Percentiles rank a stretch among this genome's conserved stretches.
Conservation (phyloP, 345 rosid genomes). For the Corchorus capsularis region DNA sequence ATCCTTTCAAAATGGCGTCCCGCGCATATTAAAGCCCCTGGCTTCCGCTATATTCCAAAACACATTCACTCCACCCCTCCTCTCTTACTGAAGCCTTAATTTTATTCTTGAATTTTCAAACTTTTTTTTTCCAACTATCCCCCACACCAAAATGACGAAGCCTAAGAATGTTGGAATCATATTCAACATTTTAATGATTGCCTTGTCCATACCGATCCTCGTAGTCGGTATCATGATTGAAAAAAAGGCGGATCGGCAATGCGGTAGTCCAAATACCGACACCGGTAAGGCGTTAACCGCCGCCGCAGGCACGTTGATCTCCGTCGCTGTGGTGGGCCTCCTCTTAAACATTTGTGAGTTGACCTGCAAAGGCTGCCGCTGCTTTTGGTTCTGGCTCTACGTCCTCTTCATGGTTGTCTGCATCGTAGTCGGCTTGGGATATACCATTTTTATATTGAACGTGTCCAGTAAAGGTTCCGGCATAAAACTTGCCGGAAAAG, state of each 20-base stretch:
- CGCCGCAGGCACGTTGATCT: constrained; percentile 64
- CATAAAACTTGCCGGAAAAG: constrained; percentile 44
- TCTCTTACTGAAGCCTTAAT: not conserved
- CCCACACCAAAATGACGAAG: not conserved
- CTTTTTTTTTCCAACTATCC: not conserved
- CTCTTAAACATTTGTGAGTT: constrained; percentile 25
- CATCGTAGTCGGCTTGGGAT: constrained; percentile 51
- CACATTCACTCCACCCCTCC: not conserved
- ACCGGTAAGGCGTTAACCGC: constrained; percentile 55
- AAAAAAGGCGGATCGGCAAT: constrained; percentile 48
- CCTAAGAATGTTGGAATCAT: constrained; percentile 39
- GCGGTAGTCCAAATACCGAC: constrained; percentile 59
- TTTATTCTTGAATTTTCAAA: too few relatives aligned
- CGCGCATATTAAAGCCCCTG: not conserved
- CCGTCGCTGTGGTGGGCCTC: constrained; percentile 70
- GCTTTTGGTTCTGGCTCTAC: constrained; percentile 35
- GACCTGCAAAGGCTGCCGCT: too few relatives aligned
- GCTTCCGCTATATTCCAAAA: not conserved
- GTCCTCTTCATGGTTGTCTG: constrained; percentile 63
- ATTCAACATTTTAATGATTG: too few relatives aligned
- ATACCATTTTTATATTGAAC: constrained; percentile 62
- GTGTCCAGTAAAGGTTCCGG: constrained; percentile 82
- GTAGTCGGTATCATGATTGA: constrained; percentile 64
- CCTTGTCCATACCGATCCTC: constrained; percentile 58
- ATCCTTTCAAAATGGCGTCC: not conserved